Base-by-base conservation (phyloP, 345 rosid genomes). In the Pistacia integerrima region DNA sequence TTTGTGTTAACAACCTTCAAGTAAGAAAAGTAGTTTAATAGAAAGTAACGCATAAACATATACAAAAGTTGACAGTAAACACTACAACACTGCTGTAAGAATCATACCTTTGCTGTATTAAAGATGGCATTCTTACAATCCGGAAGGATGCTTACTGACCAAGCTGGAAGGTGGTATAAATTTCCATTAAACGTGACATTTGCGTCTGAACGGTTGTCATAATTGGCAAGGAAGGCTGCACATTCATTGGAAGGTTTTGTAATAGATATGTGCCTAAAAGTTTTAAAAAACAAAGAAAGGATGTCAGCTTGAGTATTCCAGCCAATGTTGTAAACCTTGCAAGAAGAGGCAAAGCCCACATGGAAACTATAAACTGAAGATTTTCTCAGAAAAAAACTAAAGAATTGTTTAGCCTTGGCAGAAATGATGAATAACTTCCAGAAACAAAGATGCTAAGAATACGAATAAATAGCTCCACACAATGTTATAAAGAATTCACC, bases 131-230 rank as follows among this genome's bases (percentile, higher is more conserved):
- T 85, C 80, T 76, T 85, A 67, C 91, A 90, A 73, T 90, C 93
- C 16, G 93, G 90, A 51, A 90, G 90, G 68, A 90, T 88, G 88
- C 93, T 90, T 17, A 90, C 91, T 22, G 93, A 90, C 93, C 93
- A 90, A 73, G 94, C 88, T 5, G 94, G 89, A 74, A 90, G 91
- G 73, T 77, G 87, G 80, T 86, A 87, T 5, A 63, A 46, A 1
- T 83, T 78, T 73, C 91, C 89, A 5, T 86, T 85, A 74, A 88
- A 90, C 9, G 80, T 77, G 69, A 85, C 89, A 11, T 71, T 79
- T 18, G 88, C 91, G 70, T 90, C 89, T 67, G 72, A 67, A 35
- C 46, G 67, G 67, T 75, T 77, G 75, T 82, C 89, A 64, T 72
- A 86, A 77, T 90, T 90, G 25, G 94, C 90, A 18, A 90, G 87